Percentiles rank a stretch among this genome's conserved stretches.
These are phyloP conservation scores for Exserohilum rostratum DNA, from an alignment of 2,329 filamentous ascomycete genomes.

Conservation along the genomic window DNA sequence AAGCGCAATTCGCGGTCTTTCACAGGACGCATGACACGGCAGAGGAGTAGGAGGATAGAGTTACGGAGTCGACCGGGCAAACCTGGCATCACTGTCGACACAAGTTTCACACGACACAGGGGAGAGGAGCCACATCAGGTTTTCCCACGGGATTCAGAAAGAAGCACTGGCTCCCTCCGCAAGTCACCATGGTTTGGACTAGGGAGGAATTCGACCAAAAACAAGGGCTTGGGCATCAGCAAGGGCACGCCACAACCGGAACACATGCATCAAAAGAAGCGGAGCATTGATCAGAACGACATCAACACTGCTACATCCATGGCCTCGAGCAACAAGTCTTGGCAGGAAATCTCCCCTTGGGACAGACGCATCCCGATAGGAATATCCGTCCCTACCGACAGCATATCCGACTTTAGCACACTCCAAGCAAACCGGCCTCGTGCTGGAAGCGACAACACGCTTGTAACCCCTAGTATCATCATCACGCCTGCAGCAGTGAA, in stretches of 20 bases:
- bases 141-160: slow-evolving; percentile 44
- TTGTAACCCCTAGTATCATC: slow-evolving; percentile 58
- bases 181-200: slow-evolving; percentile 42
- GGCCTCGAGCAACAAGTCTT: slow-evolving; percentile 38
- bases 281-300: slow-evolving; percentile 27
- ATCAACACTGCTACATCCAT: slow-evolving; percentile 39
- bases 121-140: slow-evolving; percentile 55
- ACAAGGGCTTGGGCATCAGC: slow-evolving; percentile 44
- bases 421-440: slow-evolving; percentile 39
- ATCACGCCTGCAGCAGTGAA: slow-evolving; percentile 59
- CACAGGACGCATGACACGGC: slow-evolving; percentile 45
- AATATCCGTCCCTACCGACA: slow-evolving; percentile 66
- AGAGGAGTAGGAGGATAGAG: slow-evolving; percentile 66
- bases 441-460: slow-evolving; percentile 47
- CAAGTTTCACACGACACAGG: slow-evolving; percentile 64
- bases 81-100: slow-evolving; percentile 71
- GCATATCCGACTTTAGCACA: slow-evolving; percentile 50
- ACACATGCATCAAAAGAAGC: slow-evolving; percentile 17
- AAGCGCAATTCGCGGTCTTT: slow-evolving; percentile 44
- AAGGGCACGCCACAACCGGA: slow-evolving; percentile 43
- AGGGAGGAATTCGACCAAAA: slow-evolving; percentile 33
- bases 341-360: slow-evolving; percentile 66
- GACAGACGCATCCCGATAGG: slow-evolving; percentile 77
- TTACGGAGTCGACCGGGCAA: slow-evolving; percentile 63
- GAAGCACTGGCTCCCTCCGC: slow-evolving; percentile 25